Evolutionary conservation across 2,329 filamentous ascomycete genomes (phyloP).

Genomic region (Rutstroemia sp.): DNA sequence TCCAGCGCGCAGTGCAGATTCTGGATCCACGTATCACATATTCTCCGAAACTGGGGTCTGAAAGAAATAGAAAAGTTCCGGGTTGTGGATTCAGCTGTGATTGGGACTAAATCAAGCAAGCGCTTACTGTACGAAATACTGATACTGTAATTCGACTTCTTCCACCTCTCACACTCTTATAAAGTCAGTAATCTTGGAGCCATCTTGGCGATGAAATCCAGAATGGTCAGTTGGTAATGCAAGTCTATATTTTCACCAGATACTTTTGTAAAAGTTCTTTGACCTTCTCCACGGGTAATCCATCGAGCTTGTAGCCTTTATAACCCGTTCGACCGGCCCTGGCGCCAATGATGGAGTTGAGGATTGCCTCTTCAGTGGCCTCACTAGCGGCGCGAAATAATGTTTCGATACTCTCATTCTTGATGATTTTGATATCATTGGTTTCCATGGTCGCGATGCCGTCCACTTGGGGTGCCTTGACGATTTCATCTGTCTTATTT

Average conservation of each 20-base stretch:
- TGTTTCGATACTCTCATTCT: conserved; percentile 53
- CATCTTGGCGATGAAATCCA: too few relatives aligned
- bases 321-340: conserved; percentile 51
- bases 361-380: conserved; percentile 57
- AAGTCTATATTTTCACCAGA: conserved; percentile 15
- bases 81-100: too few relatives aligned
- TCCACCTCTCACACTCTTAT: too few relatives aligned
- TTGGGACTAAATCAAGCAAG: too few relatives aligned
- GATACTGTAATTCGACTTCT: too few relatives aligned
- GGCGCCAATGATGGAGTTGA: conserved; percentile 52
- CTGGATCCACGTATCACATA: too few relatives aligned
- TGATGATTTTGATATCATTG: conserved; percentile 41
- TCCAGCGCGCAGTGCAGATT: too few relatives aligned
- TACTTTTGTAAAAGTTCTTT: conserved; percentile 17
- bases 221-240: too few relatives aligned
- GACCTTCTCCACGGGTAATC: conserved; percentile 37
- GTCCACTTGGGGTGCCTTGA: conserved; percentile 22
- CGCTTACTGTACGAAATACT: too few relatives aligned
- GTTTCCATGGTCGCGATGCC: conserved; percentile 29
- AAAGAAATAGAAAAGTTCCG: too few relatives aligned
- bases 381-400: conserved; percentile 56
- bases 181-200: too few relatives aligned
- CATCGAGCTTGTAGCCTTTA: conserved; percentile 41
- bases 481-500: conserved; percentile 29
- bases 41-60: too few relatives aligned